Evolutionary conservation across 805 yeast species (phyloP).

Genomic region (Saturnispora hagleri): DNA sequence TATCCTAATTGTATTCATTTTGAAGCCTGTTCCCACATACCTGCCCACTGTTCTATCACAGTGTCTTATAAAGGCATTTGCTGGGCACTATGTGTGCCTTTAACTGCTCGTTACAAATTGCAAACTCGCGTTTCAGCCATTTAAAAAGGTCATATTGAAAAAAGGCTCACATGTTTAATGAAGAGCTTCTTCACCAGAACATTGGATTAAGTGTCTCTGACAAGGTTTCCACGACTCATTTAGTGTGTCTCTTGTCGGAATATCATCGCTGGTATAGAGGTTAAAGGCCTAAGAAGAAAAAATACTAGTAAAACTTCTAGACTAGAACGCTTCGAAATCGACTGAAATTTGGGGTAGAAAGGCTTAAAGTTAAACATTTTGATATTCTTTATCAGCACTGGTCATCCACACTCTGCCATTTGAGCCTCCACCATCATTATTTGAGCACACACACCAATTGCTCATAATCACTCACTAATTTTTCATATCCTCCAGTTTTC

Average conservation of each 20-base stretch:
- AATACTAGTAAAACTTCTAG: too few relatives aligned
- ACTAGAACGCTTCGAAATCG: too few relatives aligned
- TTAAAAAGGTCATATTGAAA: background rate
- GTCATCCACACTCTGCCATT: background rate
- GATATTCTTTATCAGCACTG: background rate
- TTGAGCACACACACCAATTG: background rate
- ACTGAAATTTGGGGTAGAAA: too few relatives aligned
- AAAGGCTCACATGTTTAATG: background rate
- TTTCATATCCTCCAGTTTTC: background rate
- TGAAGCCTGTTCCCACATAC: background rate
- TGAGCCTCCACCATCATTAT: background rate
- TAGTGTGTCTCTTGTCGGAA: background rate
- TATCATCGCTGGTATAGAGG: background rate
- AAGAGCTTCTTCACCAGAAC: background rate
- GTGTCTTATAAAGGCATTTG: too few relatives aligned
- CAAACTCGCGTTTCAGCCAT: too few relatives aligned
- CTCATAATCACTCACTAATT: background rate
- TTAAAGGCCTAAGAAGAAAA: background rate
- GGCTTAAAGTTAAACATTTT: background rate
- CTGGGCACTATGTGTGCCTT: background rate
- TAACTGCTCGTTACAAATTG: background rate
- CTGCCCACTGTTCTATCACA: background rate
- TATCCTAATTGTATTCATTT: background rate
- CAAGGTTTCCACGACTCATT: background rate
- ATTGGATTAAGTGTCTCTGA: background rate